phyloP scores from a whole-genome alignment of 108 stramenopile genomes.

The Schizochytrium sp. region DNA sequence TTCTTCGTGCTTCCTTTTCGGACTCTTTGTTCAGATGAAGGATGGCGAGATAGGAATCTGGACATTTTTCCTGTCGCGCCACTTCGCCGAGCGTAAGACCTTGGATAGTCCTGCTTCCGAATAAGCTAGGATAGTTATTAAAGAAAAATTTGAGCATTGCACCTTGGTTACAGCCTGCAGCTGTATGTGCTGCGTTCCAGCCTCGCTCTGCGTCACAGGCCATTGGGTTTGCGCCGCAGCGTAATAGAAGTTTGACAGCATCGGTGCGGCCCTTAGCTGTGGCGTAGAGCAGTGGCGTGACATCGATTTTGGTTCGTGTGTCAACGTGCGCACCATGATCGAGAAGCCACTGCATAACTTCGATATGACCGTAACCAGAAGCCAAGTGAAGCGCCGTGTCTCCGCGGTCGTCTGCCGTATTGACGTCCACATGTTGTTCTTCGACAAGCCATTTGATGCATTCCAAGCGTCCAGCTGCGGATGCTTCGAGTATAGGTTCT shows the following conservation, averaged over 20 bases:
- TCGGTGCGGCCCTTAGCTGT: slow-evolving; percentile 47
- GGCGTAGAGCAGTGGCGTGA: slow-evolving; percentile 50
- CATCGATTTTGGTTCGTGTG: slow-evolving; percentile 4
- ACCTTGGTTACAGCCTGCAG: slow-evolving; percentile 55
- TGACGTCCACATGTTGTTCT: slow-evolving; percentile 74
- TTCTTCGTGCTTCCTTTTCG: slow-evolving; percentile 1
- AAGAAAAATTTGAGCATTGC: slow-evolving; percentile 7
- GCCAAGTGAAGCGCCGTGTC: slow-evolving; percentile 89
- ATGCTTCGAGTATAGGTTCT: slow-evolving; percentile 29
- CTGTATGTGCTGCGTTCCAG: slow-evolving; percentile 44
- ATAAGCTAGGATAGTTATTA: neutral
- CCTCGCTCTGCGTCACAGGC: slow-evolving; percentile 41
- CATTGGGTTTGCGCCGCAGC: neutral
- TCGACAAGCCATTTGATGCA: slow-evolving; percentile 64
- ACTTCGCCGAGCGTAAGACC: neutral
- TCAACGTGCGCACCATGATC: slow-evolving; percentile 73
- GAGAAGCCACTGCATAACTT: slow-evolving; percentile 79
- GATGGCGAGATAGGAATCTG: slow-evolving; percentile 39
- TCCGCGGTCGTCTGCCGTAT: slow-evolving; percentile 85
- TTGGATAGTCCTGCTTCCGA: neutral
- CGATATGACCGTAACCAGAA: slow-evolving; percentile 82
- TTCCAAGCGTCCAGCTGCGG: slow-evolving; percentile 23
- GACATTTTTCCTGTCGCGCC: slow-evolving; percentile 26
- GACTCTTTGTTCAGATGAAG: neutral
- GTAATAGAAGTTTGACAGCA: neutral